These are phyloP conservation scores for Boletus rubropictus DNA, from an alignment of 768 basidiomycete genomes.

Conservation along the genomic window DNA sequence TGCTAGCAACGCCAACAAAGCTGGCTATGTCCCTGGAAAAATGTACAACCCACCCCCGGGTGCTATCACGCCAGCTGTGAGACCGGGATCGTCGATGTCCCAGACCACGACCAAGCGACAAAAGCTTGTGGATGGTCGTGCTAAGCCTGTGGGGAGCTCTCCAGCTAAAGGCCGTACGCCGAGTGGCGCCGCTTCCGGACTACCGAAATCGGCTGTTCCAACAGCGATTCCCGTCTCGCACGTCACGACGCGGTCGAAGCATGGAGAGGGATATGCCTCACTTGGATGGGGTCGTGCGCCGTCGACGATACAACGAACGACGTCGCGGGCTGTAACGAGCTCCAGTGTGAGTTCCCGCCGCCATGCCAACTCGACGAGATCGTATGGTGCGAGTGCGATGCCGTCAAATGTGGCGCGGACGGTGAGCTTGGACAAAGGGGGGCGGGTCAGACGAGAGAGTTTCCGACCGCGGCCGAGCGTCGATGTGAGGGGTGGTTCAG, in stretches of 20 bases:
- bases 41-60: constrained; percentile 22
- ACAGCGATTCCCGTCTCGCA: constrained; percentile 4
- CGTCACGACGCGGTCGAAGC: constrained; percentile 24
- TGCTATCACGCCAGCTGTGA: constrained; percentile 58
- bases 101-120: constrained; percentile 57
- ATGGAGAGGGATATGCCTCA: constrained; percentile 22
- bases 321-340: constrained; percentile 17
- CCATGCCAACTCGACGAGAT: constrained; percentile 7
- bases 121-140: constrained; percentile 42
- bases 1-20: constrained; percentile 9
- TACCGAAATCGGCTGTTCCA: constrained; percentile 11
- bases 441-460: constrained; percentile 62
- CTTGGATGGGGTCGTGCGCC: constrained; percentile 35
- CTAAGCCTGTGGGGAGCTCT: constrained; percentile 16
- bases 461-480: constrained; percentile 78
- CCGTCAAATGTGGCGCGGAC: constrained; percentile 10
- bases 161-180: constrained; percentile 28
- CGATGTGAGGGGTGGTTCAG: constrained; percentile 34
- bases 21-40: constrained; percentile 29
- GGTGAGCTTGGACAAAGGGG: constrained; percentile 37
- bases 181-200: constrained; percentile 16
- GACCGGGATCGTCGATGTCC: constrained; percentile 38
- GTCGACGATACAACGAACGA: constrained; percentile 28
- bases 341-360: constrained; percentile 10
- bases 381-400: constrained; percentile 11